A percentile compares a stretch with the other conserved stretches of the same genome.
Conservation (phyloP, 257 asterid genomes). For the Plantago major region DNA sequence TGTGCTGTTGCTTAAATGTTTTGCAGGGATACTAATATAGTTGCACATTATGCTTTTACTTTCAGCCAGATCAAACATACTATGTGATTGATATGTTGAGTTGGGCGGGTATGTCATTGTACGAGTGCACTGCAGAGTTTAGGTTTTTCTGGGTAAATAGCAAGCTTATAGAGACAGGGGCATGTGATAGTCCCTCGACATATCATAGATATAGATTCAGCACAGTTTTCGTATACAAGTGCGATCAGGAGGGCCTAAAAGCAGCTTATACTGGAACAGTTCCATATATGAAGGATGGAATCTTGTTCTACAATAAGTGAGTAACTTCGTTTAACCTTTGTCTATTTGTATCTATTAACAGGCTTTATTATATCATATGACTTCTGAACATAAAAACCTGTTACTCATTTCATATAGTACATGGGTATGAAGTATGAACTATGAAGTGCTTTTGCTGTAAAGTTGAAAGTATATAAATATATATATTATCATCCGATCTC, state of each 20-base stretch:
- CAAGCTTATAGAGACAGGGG: slow-evolving; percentile 79
- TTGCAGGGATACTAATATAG: slow-evolving; percentile 10
- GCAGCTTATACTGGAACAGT: slow-evolving; percentile 63
- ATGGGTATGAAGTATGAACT: too few species aligned
- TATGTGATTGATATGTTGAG: slow-evolving; percentile 87
- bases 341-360: slow-evolving; percentile 7
- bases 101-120: slow-evolving; percentile 85
- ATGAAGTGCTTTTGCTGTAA: neutral
- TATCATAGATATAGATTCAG: slow-evolving; percentile 62
- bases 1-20: slow-evolving; percentile 2
- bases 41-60: slow-evolving; percentile 16
- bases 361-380: neutral
- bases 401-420: too few species aligned
- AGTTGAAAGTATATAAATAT: neutral
- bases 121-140: slow-evolving; percentile 91
- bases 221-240: slow-evolving; percentile 49
- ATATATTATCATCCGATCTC: neutral
- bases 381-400: slow-evolving; percentile 1
- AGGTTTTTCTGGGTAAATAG: slow-evolving; percentile 87
- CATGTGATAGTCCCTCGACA: slow-evolving; percentile 63
- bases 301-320: slow-evolving; percentile 83
- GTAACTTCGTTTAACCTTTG: slow-evolving; percentile 6
- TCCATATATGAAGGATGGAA: slow-evolving; percentile 80
- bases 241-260: slow-evolving; percentile 65
- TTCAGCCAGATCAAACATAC: slow-evolving; percentile 80